Percentiles rank a stretch among this genome's conserved stretches.
phyloP scores from a whole-genome alignment of 2,329 filamentous ascomycete species.

The Pseudonectria buxi region DNA sequence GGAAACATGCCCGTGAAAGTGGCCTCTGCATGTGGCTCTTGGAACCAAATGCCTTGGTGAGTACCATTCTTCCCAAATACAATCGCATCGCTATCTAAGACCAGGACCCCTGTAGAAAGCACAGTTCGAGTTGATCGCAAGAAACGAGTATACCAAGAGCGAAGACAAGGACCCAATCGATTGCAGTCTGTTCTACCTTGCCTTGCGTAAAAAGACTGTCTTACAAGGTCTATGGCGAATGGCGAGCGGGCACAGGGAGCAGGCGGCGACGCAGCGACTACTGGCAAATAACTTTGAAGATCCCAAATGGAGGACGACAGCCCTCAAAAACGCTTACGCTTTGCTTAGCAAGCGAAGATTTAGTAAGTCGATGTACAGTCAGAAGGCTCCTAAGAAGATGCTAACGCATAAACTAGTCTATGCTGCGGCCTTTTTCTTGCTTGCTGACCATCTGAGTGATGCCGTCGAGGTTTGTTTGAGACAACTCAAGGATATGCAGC shows the following conservation, averaged over 20 bases:
- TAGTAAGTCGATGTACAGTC: conserved; percentile 41
- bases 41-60: conserved; percentile 68
- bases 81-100: conserved; percentile 4
- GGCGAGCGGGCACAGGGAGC: conserved; percentile 83
- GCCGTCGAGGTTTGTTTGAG: conserved; percentile 81
- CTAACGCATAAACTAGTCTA: conserved; percentile 60
- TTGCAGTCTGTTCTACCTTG: conserved; percentile 86
- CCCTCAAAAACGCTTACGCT: conserved; percentile 94
- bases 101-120: conserved; percentile 30
- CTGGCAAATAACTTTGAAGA: conserved; percentile 89
- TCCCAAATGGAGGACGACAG: conserved; percentile 78
- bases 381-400: background rate
- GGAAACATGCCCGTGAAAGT: conserved; percentile 78
- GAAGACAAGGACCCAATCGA: conserved; percentile 86
- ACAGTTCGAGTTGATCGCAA: conserved; percentile 85
- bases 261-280: conserved; percentile 69
- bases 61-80: conserved; percentile 19
- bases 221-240: conserved; percentile 92
- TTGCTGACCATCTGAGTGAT: conserved; percentile 78
- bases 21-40: conserved; percentile 94
- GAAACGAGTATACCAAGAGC: conserved; percentile 85
- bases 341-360: conserved; percentile 86
- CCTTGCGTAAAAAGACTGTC: conserved; percentile 82
- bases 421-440: conserved; percentile 88
- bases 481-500: conserved; percentile 80